These are phyloP conservation scores for Tillandsia leiboldiana DNA, from an alignment of 176 grass and related monocot genomes.

Conservation along the genomic window DNA sequence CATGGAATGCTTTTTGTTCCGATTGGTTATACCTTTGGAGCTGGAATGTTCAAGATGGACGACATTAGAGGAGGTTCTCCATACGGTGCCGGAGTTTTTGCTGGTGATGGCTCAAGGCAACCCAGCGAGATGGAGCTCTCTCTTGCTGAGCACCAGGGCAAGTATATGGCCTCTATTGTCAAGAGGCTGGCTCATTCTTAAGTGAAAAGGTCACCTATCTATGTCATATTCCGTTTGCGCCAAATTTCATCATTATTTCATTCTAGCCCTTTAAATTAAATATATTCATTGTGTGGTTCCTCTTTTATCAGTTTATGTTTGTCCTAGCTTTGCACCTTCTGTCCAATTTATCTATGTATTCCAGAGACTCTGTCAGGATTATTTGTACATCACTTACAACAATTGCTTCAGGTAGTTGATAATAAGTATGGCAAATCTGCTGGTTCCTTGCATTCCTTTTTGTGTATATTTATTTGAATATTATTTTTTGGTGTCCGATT, in stretches of 20 bases:
- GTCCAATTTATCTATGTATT: not conserved
- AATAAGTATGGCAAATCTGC: constrained; percentile 19
- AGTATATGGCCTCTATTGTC: constrained; percentile 75
- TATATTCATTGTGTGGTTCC: constrained; percentile 20
- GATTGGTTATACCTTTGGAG: constrained; percentile 74
- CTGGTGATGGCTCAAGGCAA: constrained; percentile 64
- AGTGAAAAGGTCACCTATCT: constrained; percentile 14
- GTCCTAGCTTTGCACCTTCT: constrained; percentile 36
- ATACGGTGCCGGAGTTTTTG: constrained; percentile 72
- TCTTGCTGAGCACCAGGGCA: constrained; percentile 78
- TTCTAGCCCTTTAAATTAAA: constrained; percentile 4
- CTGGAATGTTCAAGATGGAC: constrained; percentile 72
- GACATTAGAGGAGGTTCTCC: constrained; percentile 75
- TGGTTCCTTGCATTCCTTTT: no score
- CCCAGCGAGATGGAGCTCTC: constrained; percentile 56
- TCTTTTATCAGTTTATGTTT: constrained; percentile 10
- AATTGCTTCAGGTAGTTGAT: constrained; percentile 29
- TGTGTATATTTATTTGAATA: no score
- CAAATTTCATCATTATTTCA: constrained; percentile 17
- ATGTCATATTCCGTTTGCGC: constrained; percentile 18
- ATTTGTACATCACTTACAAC: constrained; percentile 35
- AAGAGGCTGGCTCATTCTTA: constrained; percentile 39
- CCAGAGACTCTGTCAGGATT: constrained; percentile 15
- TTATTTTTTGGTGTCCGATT: no score
- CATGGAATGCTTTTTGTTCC: constrained; percentile 85